Conservation (phyloP, 805 yeast genomes). For the Metschnikowia proteae region DNA sequence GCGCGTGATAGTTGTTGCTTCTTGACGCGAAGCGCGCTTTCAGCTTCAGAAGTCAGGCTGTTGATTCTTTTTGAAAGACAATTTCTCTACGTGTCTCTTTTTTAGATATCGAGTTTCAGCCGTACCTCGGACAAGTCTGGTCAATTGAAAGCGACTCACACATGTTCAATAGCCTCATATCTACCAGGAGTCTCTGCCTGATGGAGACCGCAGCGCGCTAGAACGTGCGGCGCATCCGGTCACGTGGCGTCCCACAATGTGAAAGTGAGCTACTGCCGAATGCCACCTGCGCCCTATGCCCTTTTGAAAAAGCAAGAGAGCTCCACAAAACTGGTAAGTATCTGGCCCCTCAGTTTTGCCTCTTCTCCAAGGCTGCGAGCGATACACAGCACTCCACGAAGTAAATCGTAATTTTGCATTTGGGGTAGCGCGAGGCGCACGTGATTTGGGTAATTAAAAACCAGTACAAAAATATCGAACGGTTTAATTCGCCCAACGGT, state of each 20-base stretch:
- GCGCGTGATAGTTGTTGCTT: too few relatives aligned
- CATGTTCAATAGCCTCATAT: background rate
- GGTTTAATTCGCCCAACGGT: constrained; percentile 1
- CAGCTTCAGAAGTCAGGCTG: too few relatives aligned
- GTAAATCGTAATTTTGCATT: background rate
- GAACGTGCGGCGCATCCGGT: background rate
- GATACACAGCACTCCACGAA: background rate
- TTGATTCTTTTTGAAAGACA: too few relatives aligned
- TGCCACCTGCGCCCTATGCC: too few relatives aligned
- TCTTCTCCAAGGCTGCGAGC: background rate
- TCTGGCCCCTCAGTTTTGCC: background rate
- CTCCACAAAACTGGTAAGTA: too few relatives aligned
- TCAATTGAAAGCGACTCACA: background rate
- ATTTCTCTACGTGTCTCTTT: too few relatives aligned
- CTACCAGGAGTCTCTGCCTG: too few relatives aligned
- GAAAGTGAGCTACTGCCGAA: too few relatives aligned
- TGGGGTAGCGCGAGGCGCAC: constrained; percentile 4
- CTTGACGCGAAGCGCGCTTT: too few relatives aligned
- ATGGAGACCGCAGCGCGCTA: background rate
- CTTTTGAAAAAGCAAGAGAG: too few relatives aligned
- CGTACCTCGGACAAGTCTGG: too few relatives aligned
- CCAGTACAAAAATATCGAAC: constrained; percentile 3
- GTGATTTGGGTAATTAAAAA: constrained; percentile 4
- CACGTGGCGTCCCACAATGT: background rate
- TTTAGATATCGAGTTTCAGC: too few relatives aligned